A percentile compares a stretch with the other conserved stretches of the same genome.
phyloP scores from a whole-genome alignment of 768 basidiomycete genomes.

The Astraeus odoratus region DNA sequence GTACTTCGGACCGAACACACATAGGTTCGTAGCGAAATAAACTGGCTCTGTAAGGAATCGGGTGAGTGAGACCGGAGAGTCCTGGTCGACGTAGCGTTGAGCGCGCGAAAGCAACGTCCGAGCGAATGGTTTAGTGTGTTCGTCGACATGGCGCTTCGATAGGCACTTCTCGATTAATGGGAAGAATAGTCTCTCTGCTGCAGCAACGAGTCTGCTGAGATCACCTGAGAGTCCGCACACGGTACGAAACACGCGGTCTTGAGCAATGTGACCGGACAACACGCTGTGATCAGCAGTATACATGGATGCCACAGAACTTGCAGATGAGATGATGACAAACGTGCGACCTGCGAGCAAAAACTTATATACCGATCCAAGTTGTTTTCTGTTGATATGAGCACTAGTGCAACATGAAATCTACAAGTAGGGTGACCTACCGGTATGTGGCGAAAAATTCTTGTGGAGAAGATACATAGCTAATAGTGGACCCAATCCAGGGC shows the following conservation, averaged over 20 bases:
- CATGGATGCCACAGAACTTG: slow-evolving; percentile 11
- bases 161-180: no score
- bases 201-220: slow-evolving; percentile 4
- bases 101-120: no score
- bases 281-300: no score
- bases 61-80: no score
- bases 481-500: slow-evolving; percentile 13
- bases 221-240: slow-evolving; percentile 11
- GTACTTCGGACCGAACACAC: no score
- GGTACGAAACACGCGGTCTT: slow-evolving; percentile 9
- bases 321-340: slow-evolving; percentile 14
- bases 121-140: no score
- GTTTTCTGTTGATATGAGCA: slow-evolving; percentile 4
- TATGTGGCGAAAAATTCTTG: slow-evolving; percentile 12
- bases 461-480: slow-evolving; percentile 12
- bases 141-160: no score
- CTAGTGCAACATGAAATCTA: neutral
- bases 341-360: slow-evolving; percentile 14
- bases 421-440: slow-evolving; percentile 8
- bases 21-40: no score
- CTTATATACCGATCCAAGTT: slow-evolving; percentile 10
- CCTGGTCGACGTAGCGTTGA: no score
- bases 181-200: slow-evolving; percentile 10
- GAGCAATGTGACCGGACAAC: slow-evolving; percentile 2
- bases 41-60: no score